Conservation (phyloP, 108 stramenopile genomes). For the Nannochloropsis salina region DNA sequence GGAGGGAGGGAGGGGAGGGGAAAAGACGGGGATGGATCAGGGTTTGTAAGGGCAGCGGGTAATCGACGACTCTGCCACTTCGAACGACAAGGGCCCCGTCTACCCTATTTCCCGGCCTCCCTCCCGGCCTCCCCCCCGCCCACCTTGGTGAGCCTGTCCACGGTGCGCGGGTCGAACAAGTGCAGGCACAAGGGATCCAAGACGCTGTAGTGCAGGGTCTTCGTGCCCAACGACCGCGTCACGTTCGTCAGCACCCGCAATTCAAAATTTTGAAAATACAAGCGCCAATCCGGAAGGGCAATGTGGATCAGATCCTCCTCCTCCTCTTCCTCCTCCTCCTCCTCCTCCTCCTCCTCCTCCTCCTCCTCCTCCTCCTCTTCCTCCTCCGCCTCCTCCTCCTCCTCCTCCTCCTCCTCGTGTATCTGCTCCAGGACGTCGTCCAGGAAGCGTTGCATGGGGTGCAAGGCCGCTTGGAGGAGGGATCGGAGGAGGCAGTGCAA, state of each 20-base stretch:
- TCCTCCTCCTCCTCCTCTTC: not conserved
- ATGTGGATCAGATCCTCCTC: not conserved
- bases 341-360: not conserved
- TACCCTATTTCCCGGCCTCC: not conserved
- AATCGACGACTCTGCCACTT: too few relatives aligned
- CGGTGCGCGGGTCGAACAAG: not conserved
- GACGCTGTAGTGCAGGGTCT: not conserved
- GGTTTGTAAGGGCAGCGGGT: too few relatives aligned
- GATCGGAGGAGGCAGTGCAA: not conserved
- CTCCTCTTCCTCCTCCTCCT: not conserved
- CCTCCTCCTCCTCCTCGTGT: not conserved
- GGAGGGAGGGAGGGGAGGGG: too few relatives aligned
- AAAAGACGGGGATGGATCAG: too few relatives aligned
- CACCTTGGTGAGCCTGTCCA: slow-evolving; percentile 5
- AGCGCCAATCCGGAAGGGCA: not conserved
- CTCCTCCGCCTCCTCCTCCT: not conserved
- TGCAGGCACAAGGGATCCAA: not conserved
- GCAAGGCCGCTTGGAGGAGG: not conserved
- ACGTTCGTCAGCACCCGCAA: slow-evolving; percentile 6
- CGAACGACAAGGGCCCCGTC: too few relatives aligned
- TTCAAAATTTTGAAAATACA: not conserved
- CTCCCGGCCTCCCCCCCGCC: not conserved
- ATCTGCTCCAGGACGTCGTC: not conserved
- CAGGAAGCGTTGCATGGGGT: slow-evolving; percentile 19
- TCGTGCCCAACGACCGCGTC: not conserved